Base-by-base conservation (phyloP, 164 flowering plant species). In the Magnolia sinica region DNA sequence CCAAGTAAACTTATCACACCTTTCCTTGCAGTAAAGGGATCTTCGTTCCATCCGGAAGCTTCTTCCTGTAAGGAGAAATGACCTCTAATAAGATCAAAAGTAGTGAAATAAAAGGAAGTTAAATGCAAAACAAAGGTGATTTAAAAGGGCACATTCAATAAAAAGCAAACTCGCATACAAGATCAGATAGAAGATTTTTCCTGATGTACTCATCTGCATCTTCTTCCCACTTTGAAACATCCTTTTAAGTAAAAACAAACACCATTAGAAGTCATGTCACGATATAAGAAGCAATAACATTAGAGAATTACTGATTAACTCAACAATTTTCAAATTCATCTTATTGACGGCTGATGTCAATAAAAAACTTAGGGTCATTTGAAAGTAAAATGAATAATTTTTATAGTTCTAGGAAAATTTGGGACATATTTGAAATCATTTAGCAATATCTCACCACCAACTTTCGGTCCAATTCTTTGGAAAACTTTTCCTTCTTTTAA, bases 1-100 rank as follows among this genome's bases (percentile, higher is more conserved):
- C 95, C 94, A 78, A 91, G 94, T 77, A 93, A 88, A 80, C 91
- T 91, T 61, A 88, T 80, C 64, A 94, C 95, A 85, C 95, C 91
- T 83, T 91, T 93, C 79, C 97, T 86, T 78, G 91, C 91, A 4
- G 97, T 87, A 74, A 89, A 93, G 61, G 90, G 79, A 77, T 90
- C 94, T 45, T 89, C 94, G 79, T 86, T 86, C 92, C 92, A 93
- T 70, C 95, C 95, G 77, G 92, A 91, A 71, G 88, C 76, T 82
- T 90, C 95, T 79, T 88, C 97, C 97, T 91, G 83, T 79, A 29
- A 74, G 69, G 51, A 16, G n/a, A n/a, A 70, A 67, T 52, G 64
- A 68, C 66, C 29, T 68, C 55, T 7, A 73, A 7, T 55, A 45
- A 75, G 71, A 27, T 27, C 71, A 65, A 66, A 31, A 55, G 31